Conservation (phyloP, 164 flowering plant genomes). For the Annona squamosa region DNA sequence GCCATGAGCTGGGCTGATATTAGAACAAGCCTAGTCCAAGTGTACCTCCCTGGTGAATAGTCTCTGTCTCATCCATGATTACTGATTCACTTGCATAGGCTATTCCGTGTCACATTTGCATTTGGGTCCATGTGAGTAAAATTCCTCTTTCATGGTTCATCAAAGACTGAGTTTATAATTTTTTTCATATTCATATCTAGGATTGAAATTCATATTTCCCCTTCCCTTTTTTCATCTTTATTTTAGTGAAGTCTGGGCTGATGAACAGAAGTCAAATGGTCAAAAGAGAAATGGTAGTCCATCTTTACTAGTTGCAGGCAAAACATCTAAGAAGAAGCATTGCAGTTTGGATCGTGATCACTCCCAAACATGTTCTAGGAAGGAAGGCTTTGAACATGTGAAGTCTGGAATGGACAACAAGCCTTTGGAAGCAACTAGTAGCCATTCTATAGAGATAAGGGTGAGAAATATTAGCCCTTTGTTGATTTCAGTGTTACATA, state of each 20-base stretch:
- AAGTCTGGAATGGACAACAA: constrained; percentile 14
- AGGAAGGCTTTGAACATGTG: constrained; percentile 18
- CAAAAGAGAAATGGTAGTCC: constrained; percentile 51
- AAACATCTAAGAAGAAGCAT: constrained; percentile 37
- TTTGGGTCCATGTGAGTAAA: neutral
- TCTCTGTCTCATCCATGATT: neutral
- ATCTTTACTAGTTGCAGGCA: constrained; percentile 21
- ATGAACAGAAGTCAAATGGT: constrained; percentile 23
- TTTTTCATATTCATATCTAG: no score
- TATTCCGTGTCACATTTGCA: neutral
- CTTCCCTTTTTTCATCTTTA: neutral
- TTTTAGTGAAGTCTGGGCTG: constrained; percentile 44
- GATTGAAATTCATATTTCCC: no score
- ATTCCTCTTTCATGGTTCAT: neutral
- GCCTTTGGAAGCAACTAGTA: constrained; percentile 14
- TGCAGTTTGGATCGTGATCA: constrained; percentile 11
- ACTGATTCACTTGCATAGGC: neutral
- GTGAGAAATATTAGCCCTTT: constrained; percentile 13
- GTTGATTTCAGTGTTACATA: constrained; percentile 1
- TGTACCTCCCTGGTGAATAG: neutral
- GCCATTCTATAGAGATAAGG: constrained; percentile 21
- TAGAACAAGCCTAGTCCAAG: neutral
- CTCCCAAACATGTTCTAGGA: constrained; percentile 14
- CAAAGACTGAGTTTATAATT: neutral
- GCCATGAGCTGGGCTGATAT: neutral